Evolutionary conservation across 768 basidiomycete genomes (phyloP).

Genomic region (Podaxis pistillaris): DNA sequence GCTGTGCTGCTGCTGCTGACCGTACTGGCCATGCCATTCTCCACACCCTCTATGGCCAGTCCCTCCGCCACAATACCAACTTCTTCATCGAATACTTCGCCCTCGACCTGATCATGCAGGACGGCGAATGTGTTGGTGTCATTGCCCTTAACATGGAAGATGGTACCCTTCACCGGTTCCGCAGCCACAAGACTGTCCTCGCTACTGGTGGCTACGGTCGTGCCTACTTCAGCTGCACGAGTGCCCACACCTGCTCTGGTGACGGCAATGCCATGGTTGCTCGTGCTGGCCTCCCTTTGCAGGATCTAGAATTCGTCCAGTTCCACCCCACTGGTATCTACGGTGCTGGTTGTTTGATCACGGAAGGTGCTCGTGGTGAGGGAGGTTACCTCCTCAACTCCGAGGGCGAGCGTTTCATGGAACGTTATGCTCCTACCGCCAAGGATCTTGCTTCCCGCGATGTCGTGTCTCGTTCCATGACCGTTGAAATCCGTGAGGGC

Average conservation of each 20-base stretch:
- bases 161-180: conserved; percentile 97
- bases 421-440: conserved; percentile 98
- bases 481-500: conserved; percentile 96
- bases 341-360: conserved; percentile 98
- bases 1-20: conserved; percentile 97
- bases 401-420: conserved; percentile 99
- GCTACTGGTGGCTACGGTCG: conserved; percentile 99
- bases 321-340: conserved; percentile 99
- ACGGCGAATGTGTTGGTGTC: conserved; percentile 98
- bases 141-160: conserved; percentile 99
- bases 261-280: conserved; percentile 99
- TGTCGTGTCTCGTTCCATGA: conserved; percentile 99
- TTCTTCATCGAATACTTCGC: conserved; percentile 99
- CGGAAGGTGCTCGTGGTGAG: conserved; percentile 98
- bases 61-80: conserved; percentile 97
- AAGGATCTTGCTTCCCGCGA: conserved; percentile 99
- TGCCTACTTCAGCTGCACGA: conserved; percentile 97
- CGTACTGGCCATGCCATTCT: conserved; percentile 98
- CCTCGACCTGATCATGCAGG: conserved; percentile 98
- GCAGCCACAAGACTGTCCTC: conserved; percentile 96
- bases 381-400: conserved; percentile 98
- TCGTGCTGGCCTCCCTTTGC: conserved; percentile 92
- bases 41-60: conserved; percentile 99
- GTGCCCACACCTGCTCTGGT: conserved; percentile 98
- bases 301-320: conserved; percentile 99